Base-by-base conservation (phyloP, 148 eudicot genomes). In the Chenopodium suecicum region DNA sequence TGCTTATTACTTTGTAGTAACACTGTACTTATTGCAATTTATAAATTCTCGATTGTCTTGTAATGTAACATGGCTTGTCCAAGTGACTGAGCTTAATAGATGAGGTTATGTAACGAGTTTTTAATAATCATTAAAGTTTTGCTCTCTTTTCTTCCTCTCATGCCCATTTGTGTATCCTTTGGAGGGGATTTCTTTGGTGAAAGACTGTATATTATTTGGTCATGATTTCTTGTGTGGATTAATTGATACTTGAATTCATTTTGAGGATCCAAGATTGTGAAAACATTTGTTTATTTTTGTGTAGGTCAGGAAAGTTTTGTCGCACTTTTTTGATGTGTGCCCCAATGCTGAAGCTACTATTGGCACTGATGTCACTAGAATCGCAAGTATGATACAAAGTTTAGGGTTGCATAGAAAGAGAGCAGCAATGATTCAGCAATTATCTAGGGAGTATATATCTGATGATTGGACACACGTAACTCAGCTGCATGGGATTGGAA, bases 401-500 rank as follows among this genome's bases (percentile, higher is more conserved):
- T 82, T 95, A 67, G 98, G 98, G 58, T 82, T 93, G 80, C 83
- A 88, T 2, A 84, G 78, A 68, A 93, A 88, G 88, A 88, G 93
- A 85, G 85, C 98, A 20, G 52, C 46, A 20, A 86, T 69, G 89
- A 91, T 95, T 86, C 87, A 86, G 22, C 87, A 86, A 19, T 84
- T 95, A 70, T 95, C 98, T 16, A 71, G 11, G 62, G 91, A 93
- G 82, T 95, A 93, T 83, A 67, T 93, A 81, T 85, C 73, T 37
- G 87, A 88, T 20, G 68, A 83, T 17, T 95, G 98, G 98, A 91
- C 94, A 47, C 88, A 92, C 79, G 96, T 93, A 22, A 92, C 98
- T 63, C 83, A 95, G 78, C 86, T 95, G 65, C 88, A 86, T 77
- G 98, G 94, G 25, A 80, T 95, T 76, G 98, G 98, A 79, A 95